A percentile compares a stretch with the other conserved stretches of the same genome.
Conservation (phyloP, 2,329 filamentous ascomycete species). For the Lachnellula arida region DNA sequence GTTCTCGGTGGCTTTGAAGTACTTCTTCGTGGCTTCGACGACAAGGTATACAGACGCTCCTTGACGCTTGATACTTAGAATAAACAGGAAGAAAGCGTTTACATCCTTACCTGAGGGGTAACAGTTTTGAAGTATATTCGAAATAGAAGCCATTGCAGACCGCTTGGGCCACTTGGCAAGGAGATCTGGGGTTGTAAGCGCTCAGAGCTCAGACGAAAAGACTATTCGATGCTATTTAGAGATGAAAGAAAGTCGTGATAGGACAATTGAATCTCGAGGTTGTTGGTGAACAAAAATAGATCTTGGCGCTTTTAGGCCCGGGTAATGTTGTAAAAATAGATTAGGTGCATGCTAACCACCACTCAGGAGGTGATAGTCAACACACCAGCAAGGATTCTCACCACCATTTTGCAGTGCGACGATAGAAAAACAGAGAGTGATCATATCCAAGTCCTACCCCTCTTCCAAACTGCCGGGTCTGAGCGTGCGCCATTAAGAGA, state of each 20-base stretch:
- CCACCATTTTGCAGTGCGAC: background rate
- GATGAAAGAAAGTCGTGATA: background rate
- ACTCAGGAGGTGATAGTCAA: background rate
- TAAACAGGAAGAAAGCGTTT: background rate
- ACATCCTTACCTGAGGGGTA: slow-evolving; percentile 1
- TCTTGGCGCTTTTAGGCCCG: background rate
- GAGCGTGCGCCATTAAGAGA: background rate
- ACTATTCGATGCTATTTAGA: background rate
- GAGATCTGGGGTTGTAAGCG: background rate
- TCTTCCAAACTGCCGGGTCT: background rate
- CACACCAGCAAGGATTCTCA: background rate
- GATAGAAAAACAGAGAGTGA: background rate
- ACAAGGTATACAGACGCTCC: slow-evolving; percentile 7
- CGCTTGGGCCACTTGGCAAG: background rate
- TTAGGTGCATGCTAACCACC: background rate
- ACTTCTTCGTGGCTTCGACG: background rate
- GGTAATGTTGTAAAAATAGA: background rate
- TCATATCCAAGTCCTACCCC: background rate
- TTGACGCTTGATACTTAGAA: background rate
- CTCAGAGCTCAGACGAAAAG: background rate
- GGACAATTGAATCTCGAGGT: background rate
- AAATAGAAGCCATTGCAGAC: slow-evolving; percentile 4
- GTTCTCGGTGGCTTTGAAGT: background rate
- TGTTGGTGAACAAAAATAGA: background rate
- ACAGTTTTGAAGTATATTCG: background rate